Evolutionary conservation across 192 early-diverging fungal species (phyloP).

Genomic region (Coemansia sp.): DNA sequence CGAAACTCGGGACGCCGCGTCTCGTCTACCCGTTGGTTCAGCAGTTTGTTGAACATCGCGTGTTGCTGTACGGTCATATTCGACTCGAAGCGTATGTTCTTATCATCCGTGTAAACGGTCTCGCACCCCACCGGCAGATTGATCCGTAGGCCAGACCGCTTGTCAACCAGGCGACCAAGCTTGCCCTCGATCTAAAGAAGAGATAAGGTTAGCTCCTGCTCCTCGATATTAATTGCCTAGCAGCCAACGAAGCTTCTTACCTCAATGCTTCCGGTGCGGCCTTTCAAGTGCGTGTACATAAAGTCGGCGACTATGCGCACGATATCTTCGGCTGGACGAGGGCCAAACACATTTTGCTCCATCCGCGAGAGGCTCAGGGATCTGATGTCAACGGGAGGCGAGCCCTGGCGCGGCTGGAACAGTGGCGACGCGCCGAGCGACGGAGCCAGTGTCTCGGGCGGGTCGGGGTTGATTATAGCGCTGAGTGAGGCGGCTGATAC

Average conservation of each 20-base stretch:
- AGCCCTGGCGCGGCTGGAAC: slow-evolving; percentile 5
- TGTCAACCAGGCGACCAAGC: slow-evolving; percentile 76
- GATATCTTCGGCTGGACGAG: slow-evolving; percentile 62
- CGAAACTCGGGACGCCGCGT: slow-evolving; percentile 49
- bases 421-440: slow-evolving; percentile 29
- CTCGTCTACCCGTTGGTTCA: slow-evolving; percentile 71
- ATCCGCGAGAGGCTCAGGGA: slow-evolving; percentile 35
- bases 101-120: slow-evolving; percentile 51
- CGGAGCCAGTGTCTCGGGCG: slow-evolving; percentile 3
- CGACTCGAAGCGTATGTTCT: slow-evolving; percentile 65
- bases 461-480: slow-evolving; percentile 44
- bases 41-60: slow-evolving; percentile 73
- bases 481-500: slow-evolving; percentile 50
- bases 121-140: slow-evolving; percentile 63
- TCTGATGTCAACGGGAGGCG: slow-evolving; percentile 1
- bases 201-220: slow-evolving; percentile 2
- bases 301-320: slow-evolving; percentile 64
- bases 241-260: not conserved
- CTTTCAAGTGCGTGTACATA: slow-evolving; percentile 56
- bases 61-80: slow-evolving; percentile 88
- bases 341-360: slow-evolving; percentile 65
- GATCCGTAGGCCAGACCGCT: slow-evolving; percentile 58
- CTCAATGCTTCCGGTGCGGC: slow-evolving; percentile 32
- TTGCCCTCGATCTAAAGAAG: slow-evolving; percentile 82
- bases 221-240: not conserved